Conservation (phyloP, 2,329 filamentous ascomycete genomes). For the Tympanopsis confertula region DNA sequence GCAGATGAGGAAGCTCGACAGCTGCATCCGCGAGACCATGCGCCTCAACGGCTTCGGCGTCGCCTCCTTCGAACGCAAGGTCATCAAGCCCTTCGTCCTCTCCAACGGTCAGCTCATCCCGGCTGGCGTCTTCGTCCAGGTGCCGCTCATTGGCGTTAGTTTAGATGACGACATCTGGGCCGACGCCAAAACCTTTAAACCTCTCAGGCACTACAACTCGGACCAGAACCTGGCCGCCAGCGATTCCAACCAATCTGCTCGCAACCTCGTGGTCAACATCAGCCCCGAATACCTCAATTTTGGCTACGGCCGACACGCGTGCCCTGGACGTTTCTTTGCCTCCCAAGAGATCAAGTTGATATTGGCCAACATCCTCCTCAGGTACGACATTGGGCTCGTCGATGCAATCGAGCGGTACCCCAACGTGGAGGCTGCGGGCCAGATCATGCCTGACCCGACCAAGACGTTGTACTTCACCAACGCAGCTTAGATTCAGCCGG, state of each 20-base stretch:
- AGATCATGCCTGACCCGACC: constrained; percentile 10
- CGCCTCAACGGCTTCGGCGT: constrained; percentile 16
- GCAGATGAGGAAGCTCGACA: constrained; percentile 19
- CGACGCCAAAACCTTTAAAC: constrained; percentile 12
- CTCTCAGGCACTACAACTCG: constrained; percentile 12
- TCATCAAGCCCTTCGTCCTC: constrained; percentile 34
- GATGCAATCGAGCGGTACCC: constrained; percentile 11
- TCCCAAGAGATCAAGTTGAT: constrained; percentile 24
- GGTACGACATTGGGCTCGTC: constrained; percentile 14
- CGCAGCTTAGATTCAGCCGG: too few relatives aligned
- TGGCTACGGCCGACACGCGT: constrained; percentile 27
- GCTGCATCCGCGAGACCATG: constrained; percentile 17
- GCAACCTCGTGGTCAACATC: constrained; percentile 16
- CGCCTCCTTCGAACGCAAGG: constrained; percentile 36
- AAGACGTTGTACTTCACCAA: constrained; percentile 13
- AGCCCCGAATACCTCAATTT: constrained; percentile 19
- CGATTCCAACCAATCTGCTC: background rate
- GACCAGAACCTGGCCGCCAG: constrained; percentile 21
- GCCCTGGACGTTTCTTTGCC: constrained; percentile 24
- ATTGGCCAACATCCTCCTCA: constrained; percentile 12
- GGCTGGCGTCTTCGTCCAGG: constrained; percentile 17
- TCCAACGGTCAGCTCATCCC: constrained; percentile 37
- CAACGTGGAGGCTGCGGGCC: constrained; percentile 10
- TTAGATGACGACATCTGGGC: background rate
- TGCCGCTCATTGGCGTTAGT: constrained; percentile 2